Conservation (phyloP, 495 filamentous ascomycete species). For the Letharia lupina region DNA sequence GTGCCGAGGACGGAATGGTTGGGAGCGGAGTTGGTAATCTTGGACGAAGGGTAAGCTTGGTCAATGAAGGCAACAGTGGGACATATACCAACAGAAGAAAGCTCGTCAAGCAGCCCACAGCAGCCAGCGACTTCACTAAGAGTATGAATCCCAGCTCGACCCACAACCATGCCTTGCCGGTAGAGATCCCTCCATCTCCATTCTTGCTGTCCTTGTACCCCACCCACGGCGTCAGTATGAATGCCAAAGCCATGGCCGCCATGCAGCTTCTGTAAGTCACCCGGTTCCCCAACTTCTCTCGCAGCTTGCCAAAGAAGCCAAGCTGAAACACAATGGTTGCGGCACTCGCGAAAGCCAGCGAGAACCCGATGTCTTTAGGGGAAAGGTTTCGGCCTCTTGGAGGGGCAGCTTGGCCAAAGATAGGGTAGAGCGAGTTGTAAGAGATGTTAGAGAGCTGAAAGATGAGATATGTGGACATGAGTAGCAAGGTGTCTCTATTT, state of each 20-base stretch:
- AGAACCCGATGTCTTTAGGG: conserved; percentile 75
- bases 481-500: conserved; percentile 69
- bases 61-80: background rate
- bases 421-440: conserved; percentile 85
- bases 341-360: conserved; percentile 73
- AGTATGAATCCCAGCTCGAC: conserved; percentile 69
- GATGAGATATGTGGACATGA: conserved; percentile 74
- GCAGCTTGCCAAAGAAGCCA: conserved; percentile 67
- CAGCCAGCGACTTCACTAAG: conserved; percentile 78
- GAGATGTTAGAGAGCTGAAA: conserved; percentile 85
- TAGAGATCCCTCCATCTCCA: conserved; percentile 33
- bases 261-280: conserved; percentile 71
- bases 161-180: conserved; percentile 56
- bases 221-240: conserved; percentile 82
- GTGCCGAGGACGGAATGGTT: conserved; percentile 80
- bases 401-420: conserved; percentile 66
- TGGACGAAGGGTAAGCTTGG: conserved; percentile 6
- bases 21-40: conserved; percentile 91
- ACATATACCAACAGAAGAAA: conserved; percentile 70
- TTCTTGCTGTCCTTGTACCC: conserved; percentile 57
- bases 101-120: conserved; percentile 82
- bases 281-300: conserved; percentile 76
- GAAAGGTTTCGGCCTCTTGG: conserved; percentile 69
- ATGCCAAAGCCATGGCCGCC: conserved; percentile 74
- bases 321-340: conserved; percentile 86